Evolutionary conservation across 1,139 yeast species (phyloP).

Genomic region (Saccharomyces hybrid): DNA sequence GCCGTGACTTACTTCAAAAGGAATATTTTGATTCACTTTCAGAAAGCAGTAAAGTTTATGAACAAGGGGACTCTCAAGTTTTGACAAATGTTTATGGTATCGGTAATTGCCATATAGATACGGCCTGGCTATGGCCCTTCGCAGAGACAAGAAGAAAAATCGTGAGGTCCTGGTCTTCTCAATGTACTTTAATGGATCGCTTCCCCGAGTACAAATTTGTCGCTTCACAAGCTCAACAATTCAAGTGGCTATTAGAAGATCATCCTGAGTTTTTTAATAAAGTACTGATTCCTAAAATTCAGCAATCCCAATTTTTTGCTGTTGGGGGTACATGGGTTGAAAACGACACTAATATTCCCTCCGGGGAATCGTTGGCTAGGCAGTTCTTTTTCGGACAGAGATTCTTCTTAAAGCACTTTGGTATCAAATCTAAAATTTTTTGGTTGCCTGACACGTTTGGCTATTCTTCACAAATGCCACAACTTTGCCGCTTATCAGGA

Average conservation of each 20-base stretch:
- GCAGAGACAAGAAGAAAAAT: slow-evolving; percentile 89
- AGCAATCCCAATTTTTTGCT: slow-evolving; percentile 72
- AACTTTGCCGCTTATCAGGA: slow-evolving; percentile 77
- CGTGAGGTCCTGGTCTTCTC: slow-evolving; percentile 94
- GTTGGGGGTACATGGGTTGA: slow-evolving; percentile 98
- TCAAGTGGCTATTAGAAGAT: slow-evolving; percentile 78
- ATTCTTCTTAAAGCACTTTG: slow-evolving; percentile 71
- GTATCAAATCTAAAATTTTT: slow-evolving; percentile 61
- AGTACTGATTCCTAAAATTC: slow-evolving; percentile 53
- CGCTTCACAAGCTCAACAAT: slow-evolving; percentile 94
- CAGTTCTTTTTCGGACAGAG: slow-evolving; percentile 89
- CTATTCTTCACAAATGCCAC: slow-evolving; percentile 91
- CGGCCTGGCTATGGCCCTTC: slow-evolving; percentile 98
- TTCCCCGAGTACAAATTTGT: slow-evolving; percentile 92
- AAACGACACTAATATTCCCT: slow-evolving; percentile 89
- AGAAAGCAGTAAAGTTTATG: slow-evolving; percentile 58
- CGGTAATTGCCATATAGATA: slow-evolving; percentile 95
- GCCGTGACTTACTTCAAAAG: slow-evolving; percentile 60
- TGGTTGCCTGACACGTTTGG: slow-evolving; percentile 99
- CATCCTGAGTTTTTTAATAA: slow-evolving; percentile 71
- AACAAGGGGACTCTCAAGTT: slow-evolving; percentile 29
- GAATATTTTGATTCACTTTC: slow-evolving; percentile 54
- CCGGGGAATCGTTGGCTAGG: slow-evolving; percentile 82
- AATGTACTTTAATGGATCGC: slow-evolving; percentile 70
- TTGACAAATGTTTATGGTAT: slow-evolving; percentile 61